A percentile compares a stretch with the other conserved stretches of the same genome.
Evolutionary conservation across 352 stramenopile genomes (phyloP).

Genomic region (Pythium apleroticum): DNA sequence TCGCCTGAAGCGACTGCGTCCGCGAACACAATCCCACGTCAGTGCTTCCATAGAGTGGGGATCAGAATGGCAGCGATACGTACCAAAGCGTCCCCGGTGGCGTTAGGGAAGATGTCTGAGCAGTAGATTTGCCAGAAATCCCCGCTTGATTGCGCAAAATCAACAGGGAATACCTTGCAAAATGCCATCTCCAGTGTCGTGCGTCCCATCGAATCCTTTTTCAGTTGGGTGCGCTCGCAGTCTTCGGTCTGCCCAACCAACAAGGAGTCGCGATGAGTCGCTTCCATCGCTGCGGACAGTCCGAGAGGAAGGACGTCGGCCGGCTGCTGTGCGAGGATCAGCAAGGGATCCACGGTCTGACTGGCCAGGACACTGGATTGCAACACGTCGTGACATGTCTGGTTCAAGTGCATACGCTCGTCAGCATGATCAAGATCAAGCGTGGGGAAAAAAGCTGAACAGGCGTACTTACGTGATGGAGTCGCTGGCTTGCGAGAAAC

Average conservation of each 20-base stretch:
- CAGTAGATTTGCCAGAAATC: background rate
- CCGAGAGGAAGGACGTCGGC: too few relatives aligned
- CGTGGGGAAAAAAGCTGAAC: background rate
- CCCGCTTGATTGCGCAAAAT: background rate
- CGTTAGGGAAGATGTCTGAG: background rate
- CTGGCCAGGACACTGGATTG: too few relatives aligned
- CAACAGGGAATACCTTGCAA: background rate
- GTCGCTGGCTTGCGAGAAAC: background rate
- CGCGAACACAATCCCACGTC: background rate
- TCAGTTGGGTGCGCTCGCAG: background rate
- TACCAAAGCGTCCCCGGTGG: background rate
- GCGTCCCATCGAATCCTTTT: background rate
- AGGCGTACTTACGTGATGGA: background rate
- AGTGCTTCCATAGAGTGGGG: too few relatives aligned
- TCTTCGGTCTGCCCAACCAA: background rate
- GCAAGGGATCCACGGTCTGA: too few relatives aligned
- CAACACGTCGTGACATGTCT: too few relatives aligned
- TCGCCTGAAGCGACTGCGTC: background rate
- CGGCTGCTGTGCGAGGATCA: too few relatives aligned
- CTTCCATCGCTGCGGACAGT: background rate
- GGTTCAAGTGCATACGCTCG: too few relatives aligned
- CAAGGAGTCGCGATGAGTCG: background rate
- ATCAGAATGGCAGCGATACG: background rate
- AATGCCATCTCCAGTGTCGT: background rate
- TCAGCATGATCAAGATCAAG: too few relatives aligned